Percentiles rank a stretch among this genome's conserved stretches.
Conservation (phyloP, 108 stramenopile species). For the Discostella pseudostelligera region DNA sequence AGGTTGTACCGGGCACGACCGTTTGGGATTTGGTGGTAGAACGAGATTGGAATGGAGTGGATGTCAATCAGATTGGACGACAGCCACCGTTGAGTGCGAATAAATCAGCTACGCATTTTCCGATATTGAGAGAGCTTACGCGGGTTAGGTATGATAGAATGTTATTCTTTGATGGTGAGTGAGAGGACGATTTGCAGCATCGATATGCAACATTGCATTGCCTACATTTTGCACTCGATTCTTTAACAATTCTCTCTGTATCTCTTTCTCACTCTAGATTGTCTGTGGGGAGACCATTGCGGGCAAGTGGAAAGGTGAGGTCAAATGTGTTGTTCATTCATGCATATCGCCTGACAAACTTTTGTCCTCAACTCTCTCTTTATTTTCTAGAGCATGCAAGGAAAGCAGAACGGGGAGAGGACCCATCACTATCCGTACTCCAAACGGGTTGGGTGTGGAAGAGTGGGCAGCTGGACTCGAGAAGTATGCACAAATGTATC, state of each 20-base stretch:
- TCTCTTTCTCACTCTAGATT: too few relatives aligned
- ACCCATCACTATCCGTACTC: slow-evolving; percentile 65
- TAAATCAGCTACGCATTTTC: slow-evolving; percentile 87
- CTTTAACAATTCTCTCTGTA: too few relatives aligned
- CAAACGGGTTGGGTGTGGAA: slow-evolving; percentile 52
- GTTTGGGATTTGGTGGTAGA: slow-evolving; percentile 75
- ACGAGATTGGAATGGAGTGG: slow-evolving; percentile 74
- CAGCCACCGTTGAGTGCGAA: slow-evolving; percentile 75
- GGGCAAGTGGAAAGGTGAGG: slow-evolving; percentile 63
- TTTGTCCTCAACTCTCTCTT: background rate
- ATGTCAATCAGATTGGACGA: slow-evolving; percentile 89
- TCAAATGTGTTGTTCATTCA: background rate
- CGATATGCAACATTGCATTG: background rate
- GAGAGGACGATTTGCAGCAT: too few relatives aligned
- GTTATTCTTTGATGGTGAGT: slow-evolving; percentile 91
- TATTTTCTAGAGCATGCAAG: slow-evolving; percentile 43
- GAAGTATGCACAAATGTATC: slow-evolving; percentile 47
- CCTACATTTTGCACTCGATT: background rate
- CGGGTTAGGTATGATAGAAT: slow-evolving; percentile 84
- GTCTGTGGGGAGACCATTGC: slow-evolving; percentile 85
- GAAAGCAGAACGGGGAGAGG: slow-evolving; percentile 58
- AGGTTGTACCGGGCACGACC: slow-evolving; percentile 79
- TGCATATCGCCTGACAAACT: background rate
- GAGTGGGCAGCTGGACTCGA: slow-evolving; percentile 70
- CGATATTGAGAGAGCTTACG: slow-evolving; percentile 72